These are phyloP conservation scores for Orbilia oligospora DNA, from an alignment of 2,329 filamentous ascomycete species.

Conservation along the genomic window DNA sequence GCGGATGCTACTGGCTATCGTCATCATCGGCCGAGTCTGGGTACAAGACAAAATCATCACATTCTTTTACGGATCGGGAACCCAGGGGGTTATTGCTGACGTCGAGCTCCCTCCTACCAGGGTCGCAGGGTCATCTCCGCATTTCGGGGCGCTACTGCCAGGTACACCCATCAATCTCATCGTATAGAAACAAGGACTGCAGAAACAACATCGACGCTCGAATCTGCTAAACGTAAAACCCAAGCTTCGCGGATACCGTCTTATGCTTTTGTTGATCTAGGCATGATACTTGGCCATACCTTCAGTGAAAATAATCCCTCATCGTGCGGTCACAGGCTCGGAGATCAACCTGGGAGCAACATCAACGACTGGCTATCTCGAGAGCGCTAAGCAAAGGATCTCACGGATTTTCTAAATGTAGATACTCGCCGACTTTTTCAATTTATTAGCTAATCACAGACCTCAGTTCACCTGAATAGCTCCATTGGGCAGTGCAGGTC, in stretches of 20 bases:
- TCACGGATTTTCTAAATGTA: conserved; percentile 23
- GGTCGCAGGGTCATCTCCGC: background rate
- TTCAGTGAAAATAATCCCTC: conserved; percentile 24
- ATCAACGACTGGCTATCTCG: conserved; percentile 49
- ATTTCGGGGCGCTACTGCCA: background rate
- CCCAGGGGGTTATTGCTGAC: conserved; percentile 25
- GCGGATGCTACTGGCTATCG: conserved; percentile 34
- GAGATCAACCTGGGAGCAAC: conserved; percentile 34
- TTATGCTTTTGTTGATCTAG: conserved; percentile 26
- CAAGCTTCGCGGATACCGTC: conserved; percentile 26
- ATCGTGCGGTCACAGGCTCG: conserved; percentile 33
- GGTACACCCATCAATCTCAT: conserved; percentile 21
- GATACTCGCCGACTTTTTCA: conserved; percentile 32
- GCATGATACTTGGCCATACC: conserved; percentile 40
- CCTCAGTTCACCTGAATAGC: background rate
- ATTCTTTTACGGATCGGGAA: conserved; percentile 25
- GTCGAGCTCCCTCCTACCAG: conserved; percentile 34
- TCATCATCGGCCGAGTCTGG: too few relatives aligned
- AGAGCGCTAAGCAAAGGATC: conserved; percentile 37
- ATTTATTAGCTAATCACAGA: conserved; percentile 9
- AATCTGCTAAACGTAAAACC: conserved; percentile 29
- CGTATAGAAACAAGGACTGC: conserved; percentile 22
- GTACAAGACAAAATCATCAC: background rate
- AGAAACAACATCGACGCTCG: conserved; percentile 20
- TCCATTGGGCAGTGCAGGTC: too few relatives aligned